These are phyloP conservation scores for Papiliotrema fonsecae DNA, from an alignment of 1,284 basidiomycete species.

Conservation along the genomic window DNA sequence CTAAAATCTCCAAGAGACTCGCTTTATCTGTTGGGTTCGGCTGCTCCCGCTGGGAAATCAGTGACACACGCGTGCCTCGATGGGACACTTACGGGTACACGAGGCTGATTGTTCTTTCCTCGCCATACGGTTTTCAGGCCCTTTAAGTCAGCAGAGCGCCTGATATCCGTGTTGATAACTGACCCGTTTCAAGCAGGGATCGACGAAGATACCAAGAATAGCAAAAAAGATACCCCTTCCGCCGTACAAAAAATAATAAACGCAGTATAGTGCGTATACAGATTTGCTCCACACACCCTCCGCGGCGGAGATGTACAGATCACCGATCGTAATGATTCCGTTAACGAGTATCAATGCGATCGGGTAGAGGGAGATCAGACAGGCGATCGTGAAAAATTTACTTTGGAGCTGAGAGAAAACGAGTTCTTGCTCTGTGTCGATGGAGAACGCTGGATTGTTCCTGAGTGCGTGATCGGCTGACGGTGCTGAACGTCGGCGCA, in stretches of 20 bases:
- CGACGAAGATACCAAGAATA: conserved; percentile 17
- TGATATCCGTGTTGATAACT: neutral
- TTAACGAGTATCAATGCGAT: conserved; percentile 21
- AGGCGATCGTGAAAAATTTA: conserved; percentile 21
- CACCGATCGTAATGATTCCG: conserved; percentile 19
- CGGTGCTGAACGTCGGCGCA: conserved; percentile 15
- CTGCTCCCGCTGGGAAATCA: neutral
- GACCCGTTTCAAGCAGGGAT: conserved; percentile 16
- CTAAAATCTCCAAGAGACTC: conserved; percentile 1
- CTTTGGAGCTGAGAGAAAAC: conserved; percentile 6
- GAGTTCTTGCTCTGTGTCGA: neutral
- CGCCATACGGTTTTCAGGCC: neutral
- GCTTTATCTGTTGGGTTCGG: neutral
- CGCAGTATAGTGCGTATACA: conserved; percentile 17
- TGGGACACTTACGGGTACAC: neutral
- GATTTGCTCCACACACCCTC: conserved; percentile 10
- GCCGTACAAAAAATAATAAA: conserved; percentile 25
- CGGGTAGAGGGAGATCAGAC: conserved; percentile 21
- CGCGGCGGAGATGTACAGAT: conserved; percentile 14
- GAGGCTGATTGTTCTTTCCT: neutral
- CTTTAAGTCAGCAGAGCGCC: neutral
- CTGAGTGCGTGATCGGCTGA: too few species aligned
- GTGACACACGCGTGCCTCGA: too few species aligned
- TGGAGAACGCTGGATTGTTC: neutral
- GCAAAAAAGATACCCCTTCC: conserved; percentile 22